Evolutionary conservation across 352 stramenopile genomes (phyloP), one percentile per base, ranked within the genome.

Genomic region (Phytophthora parvispora): DNA sequence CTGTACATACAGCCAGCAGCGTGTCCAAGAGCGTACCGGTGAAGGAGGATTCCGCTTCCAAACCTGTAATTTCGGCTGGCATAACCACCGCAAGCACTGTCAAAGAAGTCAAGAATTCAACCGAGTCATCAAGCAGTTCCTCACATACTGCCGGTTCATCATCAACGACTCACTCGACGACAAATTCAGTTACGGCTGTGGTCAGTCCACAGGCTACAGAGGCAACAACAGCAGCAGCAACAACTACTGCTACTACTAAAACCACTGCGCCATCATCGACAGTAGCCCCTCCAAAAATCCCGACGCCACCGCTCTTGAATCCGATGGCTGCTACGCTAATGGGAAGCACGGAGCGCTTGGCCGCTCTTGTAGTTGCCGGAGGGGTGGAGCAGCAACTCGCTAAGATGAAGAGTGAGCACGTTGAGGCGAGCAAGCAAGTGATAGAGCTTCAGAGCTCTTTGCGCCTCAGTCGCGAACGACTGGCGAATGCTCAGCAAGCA

Each of bases 401-500:
- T 0, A 93, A 91, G 53, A 87, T 96, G 77, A 91, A 91, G 52
- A 76, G 40, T 24, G 89, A 93, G 45, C 79, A 93, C 53, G 60
- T 80, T 0, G 87, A 96, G 60, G 67, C 87, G 13, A 94, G 91
- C 64, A 77, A 86, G 3, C 84, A 94, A 73, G 78, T 90, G 6
- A 53, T 83, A 5, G 87, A 92, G 47, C 69, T 92, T 27, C 77
- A 94, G 48, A 84, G 82, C 24, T 90, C 86, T 18, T 77, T 96
- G 53, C 72, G 70, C 28, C 60, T 92, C 6, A 89, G 81, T 54
- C 87, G 84, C 28, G 89, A 92, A 29, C 85, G 89, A 42, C 69
- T 93, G 12, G 57, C 73, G 13, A 62, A 69, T 36, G 84, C 89
- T 8, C 85, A 93, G 56, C 62, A 76, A 34, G 69, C 77, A 6